phyloP scores from a whole-genome alignment of 129 eudicot genomes.

The Rutidosis leptorrhynchoides region DNA sequence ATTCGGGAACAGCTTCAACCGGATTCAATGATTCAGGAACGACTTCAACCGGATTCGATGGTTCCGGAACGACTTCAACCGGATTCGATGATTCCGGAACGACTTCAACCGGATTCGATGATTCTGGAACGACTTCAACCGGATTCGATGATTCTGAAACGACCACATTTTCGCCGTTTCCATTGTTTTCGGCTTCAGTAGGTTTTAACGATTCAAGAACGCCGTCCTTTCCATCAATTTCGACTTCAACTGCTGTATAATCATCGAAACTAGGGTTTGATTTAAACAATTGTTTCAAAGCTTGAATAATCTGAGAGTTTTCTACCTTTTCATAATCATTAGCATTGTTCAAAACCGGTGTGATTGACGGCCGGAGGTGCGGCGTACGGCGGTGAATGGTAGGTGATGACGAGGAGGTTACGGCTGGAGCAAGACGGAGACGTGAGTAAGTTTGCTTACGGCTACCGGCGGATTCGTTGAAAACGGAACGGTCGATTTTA shows the following conservation, averaged over 20 bases:
- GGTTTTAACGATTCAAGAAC: background rate
- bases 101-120: background rate
- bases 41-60: no score
- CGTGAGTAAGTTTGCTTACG: slow-evolving; percentile 88
- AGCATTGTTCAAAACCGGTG: background rate
- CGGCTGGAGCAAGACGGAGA: slow-evolving; percentile 71
- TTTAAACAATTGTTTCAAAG: slow-evolving; percentile 49
- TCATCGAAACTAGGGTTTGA: slow-evolving; percentile 25
- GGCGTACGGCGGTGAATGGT: slow-evolving; percentile 45
- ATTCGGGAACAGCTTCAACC: slow-evolving; percentile 16
- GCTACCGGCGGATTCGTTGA: slow-evolving; percentile 90
- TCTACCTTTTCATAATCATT: slow-evolving; percentile 50
- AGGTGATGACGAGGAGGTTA: slow-evolving; percentile 28
- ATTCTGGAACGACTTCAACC: background rate
- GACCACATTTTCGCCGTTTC: background rate
- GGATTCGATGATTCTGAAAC: background rate
- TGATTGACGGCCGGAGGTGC: slow-evolving; percentile 37
- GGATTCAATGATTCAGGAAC: no score
- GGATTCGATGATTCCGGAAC: background rate
- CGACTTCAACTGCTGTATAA: slow-evolving; percentile 28
- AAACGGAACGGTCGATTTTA: slow-evolving; percentile 77
- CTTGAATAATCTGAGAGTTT: slow-evolving; percentile 46
- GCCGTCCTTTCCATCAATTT: slow-evolving; percentile 12
- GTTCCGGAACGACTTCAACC: background rate
- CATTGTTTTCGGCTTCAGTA: slow-evolving; percentile 21